Evolutionary conservation across 345 rosid genomes (phyloP).

Genomic region (Eucalyptus leucophloia): DNA sequence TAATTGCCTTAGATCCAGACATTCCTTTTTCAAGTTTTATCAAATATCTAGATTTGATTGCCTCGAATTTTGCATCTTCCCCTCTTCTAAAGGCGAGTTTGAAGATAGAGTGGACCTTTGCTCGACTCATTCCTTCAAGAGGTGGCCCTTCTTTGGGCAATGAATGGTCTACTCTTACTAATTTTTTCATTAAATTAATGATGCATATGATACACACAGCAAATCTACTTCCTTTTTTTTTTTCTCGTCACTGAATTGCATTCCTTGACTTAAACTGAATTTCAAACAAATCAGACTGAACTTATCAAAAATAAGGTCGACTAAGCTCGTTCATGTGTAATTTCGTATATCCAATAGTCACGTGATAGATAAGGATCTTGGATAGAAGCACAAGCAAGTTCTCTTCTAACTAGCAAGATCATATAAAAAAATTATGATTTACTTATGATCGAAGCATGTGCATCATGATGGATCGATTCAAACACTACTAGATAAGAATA

Average conservation of each 20-base stretch:
- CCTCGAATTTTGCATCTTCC: neutral
- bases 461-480: too few relatives aligned
- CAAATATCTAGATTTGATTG: neutral
- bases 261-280: neutral
- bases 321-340: too few relatives aligned
- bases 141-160: neutral
- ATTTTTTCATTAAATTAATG: neutral
- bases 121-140: neutral
- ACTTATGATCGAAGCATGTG: too few relatives aligned
- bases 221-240: too few relatives aligned
- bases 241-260: neutral
- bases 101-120: neutral
- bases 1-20: neutral
- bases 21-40: neutral
- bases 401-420: too few relatives aligned
- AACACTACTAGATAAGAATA: too few relatives aligned
- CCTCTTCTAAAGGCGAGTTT: neutral
- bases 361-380: too few relatives aligned
- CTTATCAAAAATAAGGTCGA: too few relatives aligned
- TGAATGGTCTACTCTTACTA: neutral
- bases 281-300: neutral
- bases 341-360: too few relatives aligned
- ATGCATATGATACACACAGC: too few relatives aligned
- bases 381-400: too few relatives aligned
- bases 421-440: too few relatives aligned